phyloP scores from a whole-genome alignment of 441 rosid species.

The Adansonia gregorii region DNA sequence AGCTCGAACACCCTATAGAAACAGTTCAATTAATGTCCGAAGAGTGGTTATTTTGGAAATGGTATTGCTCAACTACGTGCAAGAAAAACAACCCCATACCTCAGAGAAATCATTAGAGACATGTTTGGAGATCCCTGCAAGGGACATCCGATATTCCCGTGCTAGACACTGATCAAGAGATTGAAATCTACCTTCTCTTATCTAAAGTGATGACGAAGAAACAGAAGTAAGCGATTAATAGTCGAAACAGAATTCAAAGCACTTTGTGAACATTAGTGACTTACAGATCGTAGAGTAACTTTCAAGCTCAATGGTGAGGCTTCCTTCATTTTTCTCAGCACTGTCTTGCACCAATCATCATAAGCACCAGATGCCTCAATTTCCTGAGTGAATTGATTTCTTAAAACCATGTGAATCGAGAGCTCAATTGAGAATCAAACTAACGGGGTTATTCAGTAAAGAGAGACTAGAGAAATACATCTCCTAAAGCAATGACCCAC shows the following conservation, averaged over 20 bases:
- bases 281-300: constrained; percentile 77
- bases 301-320: constrained; percentile 91
- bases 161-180: constrained; percentile 83
- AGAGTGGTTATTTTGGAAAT: constrained; percentile 3
- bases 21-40: not conserved
- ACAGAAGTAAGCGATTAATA: constrained; percentile 5
- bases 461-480: constrained; percentile 11
- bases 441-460: not conserved
- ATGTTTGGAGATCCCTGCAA: constrained; percentile 51
- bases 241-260: constrained; percentile 26
- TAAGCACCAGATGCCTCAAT: constrained; percentile 51
- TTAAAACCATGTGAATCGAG: not conserved
- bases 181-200: constrained; percentile 89
- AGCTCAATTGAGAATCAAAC: not conserved
- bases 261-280: constrained; percentile 25
- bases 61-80: not conserved
- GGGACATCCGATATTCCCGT: constrained; percentile 75
- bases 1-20: constrained; percentile 72
- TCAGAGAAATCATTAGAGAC: constrained; percentile 73
- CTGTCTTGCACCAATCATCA: constrained; percentile 62
- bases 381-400: constrained; percentile 47
- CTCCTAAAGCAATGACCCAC: not conserved
- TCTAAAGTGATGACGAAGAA: constrained; percentile 45
- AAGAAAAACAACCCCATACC: constrained; percentile 41
- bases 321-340: constrained; percentile 64